Base-by-base conservation (phyloP, 192 early-diverging fungal genomes). In the Mortierella alpina region DNA sequence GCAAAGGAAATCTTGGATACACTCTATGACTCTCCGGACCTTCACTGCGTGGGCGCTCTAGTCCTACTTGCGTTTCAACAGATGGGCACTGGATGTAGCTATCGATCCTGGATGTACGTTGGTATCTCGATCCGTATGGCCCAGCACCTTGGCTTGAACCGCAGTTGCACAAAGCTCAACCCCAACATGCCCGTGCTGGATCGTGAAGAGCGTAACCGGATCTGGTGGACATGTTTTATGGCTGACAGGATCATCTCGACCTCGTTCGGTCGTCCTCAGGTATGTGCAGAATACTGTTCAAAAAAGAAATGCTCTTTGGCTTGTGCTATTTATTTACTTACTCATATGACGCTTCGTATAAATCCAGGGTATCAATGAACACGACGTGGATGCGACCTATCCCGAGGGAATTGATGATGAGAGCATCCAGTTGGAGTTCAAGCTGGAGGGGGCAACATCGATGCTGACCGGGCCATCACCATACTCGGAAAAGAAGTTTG, bases 211-310 rank as follows among this genome's bases (percentile, higher is more conserved):
- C 87, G 92, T 23, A 89, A 88, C 59, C 86, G 92, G 39, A 88
- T 91, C 5, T 95, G 92, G 88, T 95, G 93, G 93, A 86, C 89
- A 15, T 93, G 92, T 66, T 93, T 92, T 45, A 87, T 93, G 54
- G 84, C 91, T 48, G 93, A 95, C 68, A 84, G 90, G 40, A 83
- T 91, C 64, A 81, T 86, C 31, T 88, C 89, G 53, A 88, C 92
- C 8, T 85, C 86, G 31, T 91, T 92, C 48, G 93, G 93, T 48
- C 89, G 93, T 62, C 77, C 77, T 9, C 77, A 87, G 89, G 68
- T 88, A 68, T 87, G 83, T 52, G 52, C 50, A 45, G 20, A 57
- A 54, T 66, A 1, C 22, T 1, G 18, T 6, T 50, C 6, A 49
- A 63, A 52, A 17, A 66, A 66, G 45, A 42, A 20, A 57, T 23